phyloP scores from a whole-genome alignment of 106 monocot species.

The Dendrobium huoshanense region DNA sequence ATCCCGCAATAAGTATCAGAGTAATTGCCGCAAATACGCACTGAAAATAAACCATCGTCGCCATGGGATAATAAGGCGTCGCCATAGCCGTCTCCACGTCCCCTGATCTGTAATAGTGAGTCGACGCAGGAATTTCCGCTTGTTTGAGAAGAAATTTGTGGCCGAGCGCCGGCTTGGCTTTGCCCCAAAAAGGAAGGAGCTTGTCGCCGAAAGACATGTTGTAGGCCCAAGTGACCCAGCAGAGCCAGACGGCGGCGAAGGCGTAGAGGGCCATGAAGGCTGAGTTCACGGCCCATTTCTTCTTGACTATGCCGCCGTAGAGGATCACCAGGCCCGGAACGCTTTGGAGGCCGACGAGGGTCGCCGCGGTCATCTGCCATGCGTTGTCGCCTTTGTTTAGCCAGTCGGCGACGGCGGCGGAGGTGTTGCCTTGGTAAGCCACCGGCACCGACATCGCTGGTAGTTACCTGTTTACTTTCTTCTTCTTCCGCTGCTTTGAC shows the following conservation, averaged over 20 bases:
- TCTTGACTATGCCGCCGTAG: conserved; percentile 36
- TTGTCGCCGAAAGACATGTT: conserved; percentile 43
- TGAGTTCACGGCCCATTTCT: conserved; percentile 49
- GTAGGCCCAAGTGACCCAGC: conserved; percentile 38
- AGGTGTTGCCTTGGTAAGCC: conserved; percentile 4
- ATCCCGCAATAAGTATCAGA: conserved; percentile 47
- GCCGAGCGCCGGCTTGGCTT: conserved; percentile 32
- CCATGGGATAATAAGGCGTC: conserved; percentile 50
- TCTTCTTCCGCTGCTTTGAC: background rate
- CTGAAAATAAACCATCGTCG: conserved; percentile 63
- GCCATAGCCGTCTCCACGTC: conserved; percentile 20
- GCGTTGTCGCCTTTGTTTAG: conserved; percentile 32
- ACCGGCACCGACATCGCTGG: background rate
- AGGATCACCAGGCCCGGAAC: conserved; percentile 45
- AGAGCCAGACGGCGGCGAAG: conserved; percentile 35
- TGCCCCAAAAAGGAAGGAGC: conserved; percentile 36
- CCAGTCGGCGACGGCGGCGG: conserved; percentile 9
- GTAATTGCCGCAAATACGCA: conserved; percentile 59
- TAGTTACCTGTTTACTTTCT: background rate
- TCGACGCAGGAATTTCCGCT: conserved; percentile 29
- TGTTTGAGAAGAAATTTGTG: conserved; percentile 25
- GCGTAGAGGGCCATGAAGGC: conserved; percentile 60
- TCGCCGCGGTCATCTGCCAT: conserved; percentile 19
- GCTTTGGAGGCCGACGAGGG: conserved; percentile 37
- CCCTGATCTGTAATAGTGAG: conserved; percentile 29